Evolutionary conservation across 768 basidiomycete species (phyloP).

Genomic region (Lactarius hengduanensis): DNA sequence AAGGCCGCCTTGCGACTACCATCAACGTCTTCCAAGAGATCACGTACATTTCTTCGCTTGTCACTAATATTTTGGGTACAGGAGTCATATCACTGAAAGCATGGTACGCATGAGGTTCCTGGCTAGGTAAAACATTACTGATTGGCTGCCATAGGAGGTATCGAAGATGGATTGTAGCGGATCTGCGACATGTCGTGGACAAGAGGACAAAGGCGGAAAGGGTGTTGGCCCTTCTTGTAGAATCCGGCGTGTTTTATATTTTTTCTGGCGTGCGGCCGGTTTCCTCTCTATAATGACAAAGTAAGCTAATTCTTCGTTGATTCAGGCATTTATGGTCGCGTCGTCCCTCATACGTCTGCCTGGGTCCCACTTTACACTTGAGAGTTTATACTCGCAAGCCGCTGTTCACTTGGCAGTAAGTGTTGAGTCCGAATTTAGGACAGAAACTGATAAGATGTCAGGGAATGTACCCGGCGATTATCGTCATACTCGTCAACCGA

Average conservation of each 20-base stretch:
- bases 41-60: background rate
- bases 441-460: background rate
- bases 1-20: background rate
- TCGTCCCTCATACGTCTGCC: too few relatives aligned
- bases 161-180: background rate
- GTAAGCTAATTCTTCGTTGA: too few relatives aligned
- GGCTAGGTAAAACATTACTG: background rate
- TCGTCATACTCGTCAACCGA: conserved; percentile 6
- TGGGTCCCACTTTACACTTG: too few relatives aligned
- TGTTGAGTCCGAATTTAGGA: background rate
- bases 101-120: background rate
- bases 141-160: background rate
- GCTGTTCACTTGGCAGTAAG: conserved; percentile 1
- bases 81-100: background rate
- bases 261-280: too few relatives aligned
- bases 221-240: too few relatives aligned
- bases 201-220: background rate
- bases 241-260: too few relatives aligned
- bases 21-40: background rate
- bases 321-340: too few relatives aligned
- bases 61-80: conserved; percentile 3
- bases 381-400: background rate
- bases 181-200: background rate
- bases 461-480: background rate
- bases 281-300: too few relatives aligned